phyloP scores from a whole-genome alignment of 2,329 filamentous ascomycete species.

The Leptoxyphium fumago region DNA sequence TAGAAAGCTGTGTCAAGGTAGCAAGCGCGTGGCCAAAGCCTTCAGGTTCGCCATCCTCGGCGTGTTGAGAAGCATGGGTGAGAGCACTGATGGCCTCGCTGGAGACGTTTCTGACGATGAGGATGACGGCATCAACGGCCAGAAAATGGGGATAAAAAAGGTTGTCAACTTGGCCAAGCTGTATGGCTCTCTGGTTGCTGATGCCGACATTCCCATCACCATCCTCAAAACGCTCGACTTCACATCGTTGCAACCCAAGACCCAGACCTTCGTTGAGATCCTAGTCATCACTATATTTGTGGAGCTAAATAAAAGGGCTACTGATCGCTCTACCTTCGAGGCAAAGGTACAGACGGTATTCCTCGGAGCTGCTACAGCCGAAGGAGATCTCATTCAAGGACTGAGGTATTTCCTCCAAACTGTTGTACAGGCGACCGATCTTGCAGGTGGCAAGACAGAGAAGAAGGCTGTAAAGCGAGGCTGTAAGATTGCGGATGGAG shows the following conservation, averaged over 20 bases:
- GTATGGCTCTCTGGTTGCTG: slow-evolving; percentile 47
- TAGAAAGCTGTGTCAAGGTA: slow-evolving; percentile 59
- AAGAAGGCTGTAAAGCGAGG: slow-evolving; percentile 34
- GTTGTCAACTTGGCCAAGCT: slow-evolving; percentile 55
- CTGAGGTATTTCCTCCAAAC: slow-evolving; percentile 70
- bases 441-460: slow-evolving; percentile 34
- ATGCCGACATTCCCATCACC: slow-evolving; percentile 43
- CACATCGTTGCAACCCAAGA: slow-evolving; percentile 60
- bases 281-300: slow-evolving; percentile 64
- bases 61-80: slow-evolving; percentile 71
- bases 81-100: slow-evolving; percentile 48
- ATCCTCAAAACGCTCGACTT: slow-evolving; percentile 59
- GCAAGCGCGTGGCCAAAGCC: slow-evolving; percentile 55
- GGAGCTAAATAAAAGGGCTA: slow-evolving; percentile 26
- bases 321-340: slow-evolving; percentile 23
- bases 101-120: slow-evolving; percentile 40
- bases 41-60: slow-evolving; percentile 83
- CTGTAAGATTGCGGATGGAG: slow-evolving; percentile 17
- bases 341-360: slow-evolving; percentile 45
- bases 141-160: slow-evolving; percentile 37
- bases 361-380: slow-evolving; percentile 49
- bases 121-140: slow-evolving; percentile 38
- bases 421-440: slow-evolving; percentile 52
- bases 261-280: slow-evolving; percentile 64
- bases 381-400: slow-evolving; percentile 55